These are phyloP conservation scores for Globisporangium radiosum DNA, from an alignment of 352 stramenopile genomes.

Conservation along the genomic window DNA sequence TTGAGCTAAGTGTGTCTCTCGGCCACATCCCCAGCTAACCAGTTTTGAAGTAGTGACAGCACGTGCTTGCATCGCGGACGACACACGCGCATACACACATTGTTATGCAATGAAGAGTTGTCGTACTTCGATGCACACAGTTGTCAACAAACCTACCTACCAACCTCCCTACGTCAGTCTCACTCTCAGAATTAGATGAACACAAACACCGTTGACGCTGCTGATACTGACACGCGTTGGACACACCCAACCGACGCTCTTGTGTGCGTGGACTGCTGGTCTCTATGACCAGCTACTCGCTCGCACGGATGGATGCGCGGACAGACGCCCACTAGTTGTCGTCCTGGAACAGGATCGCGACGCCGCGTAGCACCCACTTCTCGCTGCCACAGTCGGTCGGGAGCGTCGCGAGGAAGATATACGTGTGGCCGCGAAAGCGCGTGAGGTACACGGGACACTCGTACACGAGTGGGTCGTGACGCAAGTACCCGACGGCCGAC, in stretches of 20 bases:
- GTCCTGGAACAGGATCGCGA: conserved; percentile 93
- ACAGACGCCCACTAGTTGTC: conserved; percentile 73
- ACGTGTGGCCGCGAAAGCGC: conserved; percentile 94
- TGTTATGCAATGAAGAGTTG: background rate
- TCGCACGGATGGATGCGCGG: background rate
- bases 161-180: background rate
- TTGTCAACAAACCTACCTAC: background rate
- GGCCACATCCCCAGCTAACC: background rate
- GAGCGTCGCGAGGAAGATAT: conserved; percentile 95
- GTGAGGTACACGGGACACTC: conserved; percentile 97
- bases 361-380: conserved; percentile 94
- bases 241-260: no score
- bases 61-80: no score
- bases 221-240: no score
- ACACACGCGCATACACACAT: no score
- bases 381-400: conserved; percentile 86
- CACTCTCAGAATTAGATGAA: background rate
- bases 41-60: background rate
- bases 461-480: conserved; percentile 90
- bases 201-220: no score
- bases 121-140: no score
- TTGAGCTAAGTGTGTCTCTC: background rate
- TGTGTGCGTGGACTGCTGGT: no score
- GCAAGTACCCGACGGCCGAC: conserved; percentile 93
- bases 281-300: background rate